Evolutionary conservation across 331 rosid genomes (phyloP).

Genomic region (Quercus tomentella): DNA sequence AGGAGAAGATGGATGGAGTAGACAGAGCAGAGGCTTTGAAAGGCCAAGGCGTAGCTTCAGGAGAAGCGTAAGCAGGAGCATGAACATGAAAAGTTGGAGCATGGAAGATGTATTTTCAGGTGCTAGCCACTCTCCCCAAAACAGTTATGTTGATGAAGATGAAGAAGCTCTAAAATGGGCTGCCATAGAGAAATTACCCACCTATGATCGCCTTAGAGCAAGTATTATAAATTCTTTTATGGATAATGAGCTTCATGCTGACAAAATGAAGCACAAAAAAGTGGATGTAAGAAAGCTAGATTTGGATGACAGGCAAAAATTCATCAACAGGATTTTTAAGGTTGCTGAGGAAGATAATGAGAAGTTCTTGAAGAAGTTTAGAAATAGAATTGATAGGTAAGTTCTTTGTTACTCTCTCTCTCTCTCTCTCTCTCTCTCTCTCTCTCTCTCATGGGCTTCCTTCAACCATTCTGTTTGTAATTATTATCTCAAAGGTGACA

Average conservation of each 20-base stretch:
- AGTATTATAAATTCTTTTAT: conserved; percentile 56
- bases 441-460: too few relatives aligned
- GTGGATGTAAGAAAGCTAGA: conserved; percentile 78
- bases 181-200: conserved; percentile 88
- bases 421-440: too few relatives aligned
- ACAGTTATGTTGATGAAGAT: conserved; percentile 52
- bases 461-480: too few relatives aligned
- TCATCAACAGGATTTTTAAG: conserved; percentile 67
- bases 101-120: conserved; percentile 72
- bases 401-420: conserved; percentile 10
- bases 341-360: conserved; percentile 95
- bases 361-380: conserved; percentile 62
- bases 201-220: conserved; percentile 78
- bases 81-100: conserved; percentile 71
- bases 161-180: conserved; percentile 98
- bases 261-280: conserved; percentile 41
- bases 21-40: background rate
- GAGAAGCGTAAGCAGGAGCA: conserved; percentile 61
- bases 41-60: conserved; percentile 27
- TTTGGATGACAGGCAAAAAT: conserved; percentile 57
- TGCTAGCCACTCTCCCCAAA: conserved; percentile 50
- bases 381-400: conserved; percentile 70
- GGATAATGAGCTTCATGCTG: conserved; percentile 28
- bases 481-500: background rate
- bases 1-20: conserved; percentile 43